Evolutionary conservation across 2,329 filamentous ascomycete genomes (phyloP).

Genomic region (Orbilia quercus): DNA sequence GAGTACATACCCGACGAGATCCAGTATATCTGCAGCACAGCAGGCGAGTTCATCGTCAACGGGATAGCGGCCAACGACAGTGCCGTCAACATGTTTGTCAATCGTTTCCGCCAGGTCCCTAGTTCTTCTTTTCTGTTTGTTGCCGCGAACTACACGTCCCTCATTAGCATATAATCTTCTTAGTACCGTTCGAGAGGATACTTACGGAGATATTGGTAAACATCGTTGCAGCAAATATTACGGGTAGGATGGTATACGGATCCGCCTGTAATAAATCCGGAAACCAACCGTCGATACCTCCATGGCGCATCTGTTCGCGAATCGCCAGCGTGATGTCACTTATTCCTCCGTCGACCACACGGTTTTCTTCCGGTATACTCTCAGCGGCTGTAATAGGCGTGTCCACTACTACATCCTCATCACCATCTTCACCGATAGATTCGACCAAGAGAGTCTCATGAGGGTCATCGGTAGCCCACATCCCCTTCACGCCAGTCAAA

Average conservation of each 20-base stretch:
- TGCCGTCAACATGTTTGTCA: conserved; percentile 23
- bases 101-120: conserved; percentile 30
- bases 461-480: conserved; percentile 3
- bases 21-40: conserved; percentile 46
- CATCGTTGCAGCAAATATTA: conserved; percentile 57
- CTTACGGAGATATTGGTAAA: conserved; percentile 57
- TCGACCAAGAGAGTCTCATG: conserved; percentile 1
- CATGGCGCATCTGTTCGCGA: conserved; percentile 38
- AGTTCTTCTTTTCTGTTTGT: conserved; percentile 5
- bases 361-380: too few species aligned
- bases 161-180: background rate
- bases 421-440: background rate
- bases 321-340: conserved; percentile 4
- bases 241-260: conserved; percentile 56
- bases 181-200: background rate
- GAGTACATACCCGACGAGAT: conserved; percentile 41
- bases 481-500: conserved; percentile 27
- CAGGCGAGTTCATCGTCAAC: conserved; percentile 36
- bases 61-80: conserved; percentile 33
- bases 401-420: background rate
- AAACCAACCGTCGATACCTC: conserved; percentile 56
- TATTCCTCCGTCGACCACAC: too few species aligned
- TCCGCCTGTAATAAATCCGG: conserved; percentile 57
- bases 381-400: background rate
- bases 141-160: background rate